Conservation (phyloP, 805 yeast genomes). For the Candida tallmaniae region DNA sequence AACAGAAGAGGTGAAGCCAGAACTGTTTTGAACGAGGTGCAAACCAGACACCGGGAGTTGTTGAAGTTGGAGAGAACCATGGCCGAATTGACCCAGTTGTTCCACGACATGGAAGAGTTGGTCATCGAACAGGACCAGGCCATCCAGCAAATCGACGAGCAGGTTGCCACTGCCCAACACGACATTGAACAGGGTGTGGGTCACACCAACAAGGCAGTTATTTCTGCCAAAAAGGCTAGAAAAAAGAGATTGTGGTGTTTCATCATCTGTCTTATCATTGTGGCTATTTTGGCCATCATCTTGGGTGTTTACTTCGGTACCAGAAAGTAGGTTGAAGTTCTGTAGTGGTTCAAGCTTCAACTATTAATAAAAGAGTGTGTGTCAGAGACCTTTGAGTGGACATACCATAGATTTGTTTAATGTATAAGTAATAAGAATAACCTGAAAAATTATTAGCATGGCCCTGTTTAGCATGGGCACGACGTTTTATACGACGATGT, state of each 20-base stretch:
- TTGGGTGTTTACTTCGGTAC: constrained; percentile 58
- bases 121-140: constrained; percentile 93
- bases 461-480: too few species aligned
- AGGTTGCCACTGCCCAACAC: constrained; percentile 76
- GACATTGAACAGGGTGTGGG: constrained; percentile 94
- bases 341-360: background rate
- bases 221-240: constrained; percentile 84
- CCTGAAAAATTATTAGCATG: too few species aligned
- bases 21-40: constrained; percentile 92
- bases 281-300: constrained; percentile 62
- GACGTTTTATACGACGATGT: too few species aligned
- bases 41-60: constrained; percentile 90
- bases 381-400: too few species aligned
- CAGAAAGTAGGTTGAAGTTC: constrained; percentile 6
- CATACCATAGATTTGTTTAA: constrained; percentile 2
- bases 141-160: constrained; percentile 76
- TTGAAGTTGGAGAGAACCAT: constrained; percentile 92
- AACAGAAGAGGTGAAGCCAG: constrained; percentile 93
- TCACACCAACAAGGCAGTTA: constrained; percentile 87
- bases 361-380: too few species aligned
- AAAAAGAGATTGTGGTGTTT: constrained; percentile 85
- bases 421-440: background rate
- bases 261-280: constrained; percentile 54
- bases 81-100: constrained; percentile 91
- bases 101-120: constrained; percentile 93